phyloP scores from a whole-genome alignment of 441 rosid species.

The Isatis lusitanica region DNA sequence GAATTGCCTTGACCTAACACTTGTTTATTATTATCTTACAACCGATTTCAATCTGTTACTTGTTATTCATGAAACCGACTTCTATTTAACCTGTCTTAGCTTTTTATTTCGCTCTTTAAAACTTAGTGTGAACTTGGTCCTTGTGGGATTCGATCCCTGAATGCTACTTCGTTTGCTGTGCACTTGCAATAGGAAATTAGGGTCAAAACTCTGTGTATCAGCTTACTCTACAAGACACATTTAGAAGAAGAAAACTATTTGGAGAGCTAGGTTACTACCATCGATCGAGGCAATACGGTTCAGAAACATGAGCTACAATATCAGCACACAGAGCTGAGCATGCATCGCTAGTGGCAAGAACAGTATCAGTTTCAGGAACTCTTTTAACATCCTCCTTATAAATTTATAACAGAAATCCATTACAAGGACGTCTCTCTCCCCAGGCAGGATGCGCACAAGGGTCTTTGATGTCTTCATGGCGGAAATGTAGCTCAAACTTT shows the following conservation, averaged over 20 bases:
- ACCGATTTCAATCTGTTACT: too few species aligned
- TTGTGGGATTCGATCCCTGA: too few species aligned
- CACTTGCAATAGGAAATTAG: too few species aligned
- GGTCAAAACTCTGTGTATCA: too few species aligned
- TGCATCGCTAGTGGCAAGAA: conserved; percentile 18
- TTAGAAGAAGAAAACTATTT: conserved; percentile 3
- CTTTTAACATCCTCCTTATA: conserved; percentile 44
- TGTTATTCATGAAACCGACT: too few species aligned
- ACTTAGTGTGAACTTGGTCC: too few species aligned
- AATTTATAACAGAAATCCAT: conserved; percentile 56
- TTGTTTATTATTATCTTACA: too few species aligned
- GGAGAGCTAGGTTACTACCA: conserved; percentile 44
- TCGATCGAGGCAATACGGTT: conserved; percentile 71
- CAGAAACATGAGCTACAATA: conserved; percentile 68
- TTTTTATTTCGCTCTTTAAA: too few species aligned
- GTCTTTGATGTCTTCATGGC: conserved; percentile 81
- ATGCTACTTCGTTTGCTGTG: too few species aligned
- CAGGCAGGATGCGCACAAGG: conserved; percentile 78
- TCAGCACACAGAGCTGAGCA: conserved; percentile 54
- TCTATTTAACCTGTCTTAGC: too few species aligned
- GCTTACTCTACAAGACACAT: background rate
- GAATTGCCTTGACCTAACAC: too few species aligned
- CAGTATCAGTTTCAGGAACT: conserved; percentile 33
- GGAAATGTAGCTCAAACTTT: conserved; percentile 75
- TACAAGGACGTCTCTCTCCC: conserved; percentile 66